A percentile compares a stretch with the other conserved stretches of the same genome.
phyloP scores from a whole-genome alignment of 164 flowering plant species.

The Warburgia ugandensis region DNA sequence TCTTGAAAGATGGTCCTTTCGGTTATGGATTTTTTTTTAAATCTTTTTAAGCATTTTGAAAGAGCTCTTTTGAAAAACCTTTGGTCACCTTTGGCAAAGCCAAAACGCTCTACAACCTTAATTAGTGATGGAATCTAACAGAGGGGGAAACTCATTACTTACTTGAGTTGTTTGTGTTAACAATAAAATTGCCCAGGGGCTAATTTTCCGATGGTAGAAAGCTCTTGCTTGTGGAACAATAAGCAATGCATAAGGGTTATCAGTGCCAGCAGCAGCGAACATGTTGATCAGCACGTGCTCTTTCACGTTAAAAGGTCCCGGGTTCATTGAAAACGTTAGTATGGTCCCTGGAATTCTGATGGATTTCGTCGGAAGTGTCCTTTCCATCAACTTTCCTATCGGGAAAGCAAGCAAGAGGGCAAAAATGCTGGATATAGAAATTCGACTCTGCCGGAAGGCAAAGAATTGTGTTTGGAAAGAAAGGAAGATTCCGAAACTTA shows the following conservation, averaged over 20 bases:
- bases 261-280: conserved; percentile 89
- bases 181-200: conserved; percentile 59
- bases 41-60: no score
- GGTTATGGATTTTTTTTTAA: no score
- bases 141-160: no score
- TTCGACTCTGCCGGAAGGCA: conserved; percentile 73
- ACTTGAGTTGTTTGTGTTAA: conserved; percentile 82
- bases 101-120: no score
- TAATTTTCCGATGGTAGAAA: conserved; percentile 48
- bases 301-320: conserved; percentile 88
- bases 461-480: conserved; percentile 94
- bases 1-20: no score
- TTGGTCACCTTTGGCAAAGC: no score
- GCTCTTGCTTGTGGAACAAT: conserved; percentile 65
- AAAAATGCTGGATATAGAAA: conserved; percentile 63
- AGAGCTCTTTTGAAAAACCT: no score
- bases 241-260: conserved; percentile 74
- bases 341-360: conserved; percentile 44
- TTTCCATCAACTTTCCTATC: conserved; percentile 74
- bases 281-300: conserved; percentile 93
- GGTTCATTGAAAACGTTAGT: conserved; percentile 68
- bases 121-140: no score
- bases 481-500: conserved; percentile 49
- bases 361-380: conserved; percentile 32
- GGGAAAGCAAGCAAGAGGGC: conserved; percentile 92